Conservation (phyloP, 2,329 filamentous ascomycete genomes). For the Pyricularia sp. region DNA sequence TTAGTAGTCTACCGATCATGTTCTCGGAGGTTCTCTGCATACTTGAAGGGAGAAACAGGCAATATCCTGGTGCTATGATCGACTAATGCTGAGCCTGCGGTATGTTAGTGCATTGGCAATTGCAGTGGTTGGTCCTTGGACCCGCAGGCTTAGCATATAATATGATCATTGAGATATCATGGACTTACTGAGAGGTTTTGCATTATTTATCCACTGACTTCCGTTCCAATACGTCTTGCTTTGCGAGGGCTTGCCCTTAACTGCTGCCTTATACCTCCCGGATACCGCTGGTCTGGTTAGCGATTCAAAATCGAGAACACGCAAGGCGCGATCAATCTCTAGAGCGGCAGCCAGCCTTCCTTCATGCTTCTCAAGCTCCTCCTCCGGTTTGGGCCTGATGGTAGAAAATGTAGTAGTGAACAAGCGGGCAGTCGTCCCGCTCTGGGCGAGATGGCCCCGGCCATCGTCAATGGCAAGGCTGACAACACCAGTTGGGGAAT, state of each 20-base stretch:
- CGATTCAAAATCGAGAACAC: constrained; percentile 46
- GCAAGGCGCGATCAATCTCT: constrained; percentile 57
- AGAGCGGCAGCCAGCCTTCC: constrained; percentile 67
- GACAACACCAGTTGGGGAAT: constrained; percentile 11
- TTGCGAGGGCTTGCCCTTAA: not conserved
- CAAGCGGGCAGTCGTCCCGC: constrained; percentile 60
- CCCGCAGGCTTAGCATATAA: not conserved
- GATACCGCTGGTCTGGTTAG: not conserved
- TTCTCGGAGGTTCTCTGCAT: constrained; percentile 17
- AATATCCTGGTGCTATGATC: constrained; percentile 30
- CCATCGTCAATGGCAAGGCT: constrained; percentile 47
- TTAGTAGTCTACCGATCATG: not conserved
- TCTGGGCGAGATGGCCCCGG: constrained; percentile 49
- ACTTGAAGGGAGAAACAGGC: constrained; percentile 67
- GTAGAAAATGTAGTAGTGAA: constrained; percentile 38
- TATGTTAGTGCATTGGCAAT: constrained; percentile 5
- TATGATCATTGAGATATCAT: not conserved
- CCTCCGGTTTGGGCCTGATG: constrained; percentile 29
- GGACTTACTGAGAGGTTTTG: constrained; percentile 9
- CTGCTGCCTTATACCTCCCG: not conserved
- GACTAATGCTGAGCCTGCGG: constrained; percentile 5
- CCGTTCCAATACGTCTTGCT: constrained; percentile 29
- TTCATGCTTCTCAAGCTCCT: constrained; percentile 57
- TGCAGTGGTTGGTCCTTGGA: not conserved
- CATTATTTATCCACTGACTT: constrained; percentile 23